Evolutionary conservation across 202 grass and related monocot species (phyloP).

Genomic region (Schoenoplectus tabernaemontani): DNA sequence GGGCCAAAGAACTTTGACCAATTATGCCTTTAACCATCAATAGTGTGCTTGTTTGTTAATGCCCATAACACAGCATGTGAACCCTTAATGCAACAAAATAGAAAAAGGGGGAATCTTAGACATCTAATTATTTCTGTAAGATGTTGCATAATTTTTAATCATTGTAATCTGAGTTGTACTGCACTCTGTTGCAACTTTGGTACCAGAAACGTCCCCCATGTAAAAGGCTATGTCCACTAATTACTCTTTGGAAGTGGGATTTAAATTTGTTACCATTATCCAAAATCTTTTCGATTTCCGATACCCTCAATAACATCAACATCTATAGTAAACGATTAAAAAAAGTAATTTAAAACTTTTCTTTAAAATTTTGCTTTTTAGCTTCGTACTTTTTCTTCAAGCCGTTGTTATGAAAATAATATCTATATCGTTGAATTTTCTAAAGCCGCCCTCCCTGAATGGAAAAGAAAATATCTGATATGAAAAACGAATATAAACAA

Average conservation of each 20-base stretch:
- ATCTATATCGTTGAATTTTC: background rate
- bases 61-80: constrained; percentile 18
- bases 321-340: background rate
- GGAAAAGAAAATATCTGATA: background rate
- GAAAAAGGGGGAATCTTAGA: background rate
- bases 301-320: background rate
- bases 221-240: background rate
- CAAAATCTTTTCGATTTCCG: background rate
- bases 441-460: background rate
- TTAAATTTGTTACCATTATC: background rate
- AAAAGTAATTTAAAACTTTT: background rate
- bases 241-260: background rate
- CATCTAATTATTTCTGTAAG: background rate
- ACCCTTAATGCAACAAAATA: background rate
- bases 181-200: background rate
- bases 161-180: background rate
- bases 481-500: background rate
- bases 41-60: constrained; percentile 2
- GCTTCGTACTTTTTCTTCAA: background rate
- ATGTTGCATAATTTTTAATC: background rate
- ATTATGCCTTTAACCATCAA: background rate
- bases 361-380: background rate
- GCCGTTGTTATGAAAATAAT: background rate
- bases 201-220: background rate
- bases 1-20: constrained; percentile 1